A percentile compares a stretch with the other conserved stretches of the same genome.
phyloP scores from a whole-genome alignment of 2,329 filamentous ascomycete genomes.

The Calonectria fujianensis region DNA sequence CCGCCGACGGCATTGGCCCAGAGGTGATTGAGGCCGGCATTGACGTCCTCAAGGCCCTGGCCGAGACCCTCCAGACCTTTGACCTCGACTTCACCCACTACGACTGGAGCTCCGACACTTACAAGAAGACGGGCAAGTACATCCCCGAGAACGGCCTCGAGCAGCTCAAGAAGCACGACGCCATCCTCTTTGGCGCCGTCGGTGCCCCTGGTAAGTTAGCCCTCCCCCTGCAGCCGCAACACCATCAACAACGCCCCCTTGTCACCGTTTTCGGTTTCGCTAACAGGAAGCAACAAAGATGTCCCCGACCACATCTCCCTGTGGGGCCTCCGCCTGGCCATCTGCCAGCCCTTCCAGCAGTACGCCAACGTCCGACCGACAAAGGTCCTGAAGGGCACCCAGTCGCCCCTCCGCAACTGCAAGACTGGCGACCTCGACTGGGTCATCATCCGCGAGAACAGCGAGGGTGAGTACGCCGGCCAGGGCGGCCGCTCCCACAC shows the following conservation, averaged over 20 bases:
- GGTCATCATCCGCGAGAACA: constrained; percentile 81
- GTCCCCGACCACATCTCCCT: constrained; percentile 81
- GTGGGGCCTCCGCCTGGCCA: constrained; percentile 78
- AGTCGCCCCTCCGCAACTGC: constrained; percentile 73
- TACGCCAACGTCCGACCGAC: constrained; percentile 81
- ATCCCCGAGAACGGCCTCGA: constrained; percentile 61
- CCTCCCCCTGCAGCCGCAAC: not conserved
- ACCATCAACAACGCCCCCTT: not conserved
- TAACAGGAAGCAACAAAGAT: constrained; percentile 57
- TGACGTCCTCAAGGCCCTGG: constrained; percentile 74
- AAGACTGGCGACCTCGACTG: constrained; percentile 75
- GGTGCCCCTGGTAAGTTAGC: constrained; percentile 69
- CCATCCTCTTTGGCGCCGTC: constrained; percentile 79
- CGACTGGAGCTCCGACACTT: constrained; percentile 81
- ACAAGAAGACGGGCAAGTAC: constrained; percentile 78
- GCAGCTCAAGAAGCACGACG: constrained; percentile 67
- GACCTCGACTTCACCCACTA: constrained; percentile 77
- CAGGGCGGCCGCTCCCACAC: constrained; percentile 78
- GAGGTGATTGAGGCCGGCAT: constrained; percentile 79
- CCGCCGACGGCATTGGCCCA: constrained; percentile 78
- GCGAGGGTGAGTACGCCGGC: constrained; percentile 79
- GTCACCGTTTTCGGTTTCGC: not conserved
- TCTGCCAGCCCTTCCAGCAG: constrained; percentile 78
- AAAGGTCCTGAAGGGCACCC: constrained; percentile 75
- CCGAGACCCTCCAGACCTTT: constrained; percentile 73